Percentiles rank a stretch among this genome's conserved stretches.
Evolutionary conservation across 768 basidiomycete species (phyloP).

Genomic region (Auricularia cornea): DNA sequence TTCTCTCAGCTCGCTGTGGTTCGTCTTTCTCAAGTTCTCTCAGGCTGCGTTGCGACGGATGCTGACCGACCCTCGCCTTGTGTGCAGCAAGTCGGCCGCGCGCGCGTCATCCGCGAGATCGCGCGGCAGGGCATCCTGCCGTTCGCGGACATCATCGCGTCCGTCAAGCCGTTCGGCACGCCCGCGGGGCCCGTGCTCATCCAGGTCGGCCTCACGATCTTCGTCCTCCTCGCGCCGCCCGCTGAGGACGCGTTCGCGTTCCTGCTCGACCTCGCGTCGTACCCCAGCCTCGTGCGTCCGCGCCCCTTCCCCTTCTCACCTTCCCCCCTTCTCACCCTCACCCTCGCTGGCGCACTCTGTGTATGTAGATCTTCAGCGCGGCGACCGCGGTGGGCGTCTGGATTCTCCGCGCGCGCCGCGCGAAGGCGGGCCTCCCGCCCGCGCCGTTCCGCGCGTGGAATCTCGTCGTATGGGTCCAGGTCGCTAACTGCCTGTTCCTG

Average conservation of each 20-base stretch:
- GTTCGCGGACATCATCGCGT: conserved; percentile 38
- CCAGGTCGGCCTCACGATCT: conserved; percentile 30
- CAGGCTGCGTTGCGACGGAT: too few relatives aligned
- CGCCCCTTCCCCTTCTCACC: not conserved
- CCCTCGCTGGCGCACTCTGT: too few relatives aligned
- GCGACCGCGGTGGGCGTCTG: conserved; percentile 25
- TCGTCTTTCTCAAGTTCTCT: too few relatives aligned
- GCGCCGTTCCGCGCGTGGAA: conserved; percentile 16
- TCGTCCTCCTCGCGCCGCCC: conserved; percentile 34
- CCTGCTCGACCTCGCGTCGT: conserved; percentile 31
- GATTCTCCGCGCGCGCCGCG: conserved; percentile 21
- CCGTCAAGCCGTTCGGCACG: conserved; percentile 41
- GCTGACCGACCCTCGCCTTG: too few relatives aligned
- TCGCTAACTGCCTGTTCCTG: conserved; percentile 19
- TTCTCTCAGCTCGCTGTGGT: not conserved
- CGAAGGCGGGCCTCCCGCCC: conserved; percentile 13
- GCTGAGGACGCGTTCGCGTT: conserved; percentile 30
- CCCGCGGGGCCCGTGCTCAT: conserved; percentile 36
- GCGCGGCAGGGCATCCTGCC: conserved; percentile 47
- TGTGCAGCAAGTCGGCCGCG: conserved; percentile 29
- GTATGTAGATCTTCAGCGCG: conserved; percentile 16
- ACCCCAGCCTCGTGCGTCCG: conserved; percentile 29
- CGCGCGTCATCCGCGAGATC: conserved; percentile 42
- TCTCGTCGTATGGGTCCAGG: conserved; percentile 16
- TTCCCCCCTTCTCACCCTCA: not conserved